phyloP scores from a whole-genome alignment of 176 grass and related monocot species.

The Triticum monococcum region DNA sequence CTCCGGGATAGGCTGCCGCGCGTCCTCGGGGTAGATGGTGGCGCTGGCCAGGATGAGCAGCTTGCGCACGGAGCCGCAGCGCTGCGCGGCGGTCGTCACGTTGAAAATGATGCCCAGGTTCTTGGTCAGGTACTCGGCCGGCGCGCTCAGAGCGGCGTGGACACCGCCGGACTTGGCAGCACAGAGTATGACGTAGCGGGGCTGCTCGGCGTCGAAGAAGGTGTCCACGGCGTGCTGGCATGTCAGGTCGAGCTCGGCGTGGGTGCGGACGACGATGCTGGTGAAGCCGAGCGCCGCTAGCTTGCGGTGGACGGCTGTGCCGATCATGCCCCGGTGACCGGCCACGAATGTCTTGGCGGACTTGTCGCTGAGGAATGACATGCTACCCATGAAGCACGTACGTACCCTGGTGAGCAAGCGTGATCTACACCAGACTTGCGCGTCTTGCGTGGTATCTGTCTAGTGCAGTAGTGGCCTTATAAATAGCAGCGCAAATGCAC shows the following conservation, averaged over 20 bases:
- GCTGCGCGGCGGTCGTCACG: conserved; percentile 40
- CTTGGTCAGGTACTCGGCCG: conserved; percentile 44
- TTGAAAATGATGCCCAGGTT: conserved; percentile 58
- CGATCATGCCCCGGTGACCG: conserved; percentile 51
- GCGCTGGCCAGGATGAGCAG: conserved; percentile 52
- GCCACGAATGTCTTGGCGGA: conserved; percentile 47
- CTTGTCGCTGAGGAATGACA: conserved; percentile 47
- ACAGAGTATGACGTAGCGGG: conserved; percentile 51
- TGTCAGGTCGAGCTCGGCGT: conserved; percentile 48
- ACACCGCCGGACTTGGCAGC: conserved; percentile 57
- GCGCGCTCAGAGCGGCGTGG: conserved; percentile 44
- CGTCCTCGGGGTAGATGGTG: conserved; percentile 42
- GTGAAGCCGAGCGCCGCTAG: conserved; percentile 45
- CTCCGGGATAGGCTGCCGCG: conserved; percentile 54
- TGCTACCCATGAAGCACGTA: neutral
- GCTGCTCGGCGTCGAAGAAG: conserved; percentile 49
- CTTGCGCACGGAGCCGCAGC: conserved; percentile 44
- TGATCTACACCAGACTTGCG: too few relatives aligned
- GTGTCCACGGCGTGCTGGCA: conserved; percentile 36
- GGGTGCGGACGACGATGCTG: conserved; percentile 35
- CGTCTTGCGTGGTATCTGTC: too few relatives aligned
- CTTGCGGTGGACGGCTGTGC: conserved; percentile 39
- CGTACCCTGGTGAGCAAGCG: too few relatives aligned
- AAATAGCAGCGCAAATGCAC: too few relatives aligned
- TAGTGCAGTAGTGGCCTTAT: too few relatives aligned